A percentile compares a stretch with the other conserved stretches of the same genome.
Evolutionary conservation across 768 basidiomycete genomes (phyloP).

Genomic region (Boletellus ananas): DNA sequence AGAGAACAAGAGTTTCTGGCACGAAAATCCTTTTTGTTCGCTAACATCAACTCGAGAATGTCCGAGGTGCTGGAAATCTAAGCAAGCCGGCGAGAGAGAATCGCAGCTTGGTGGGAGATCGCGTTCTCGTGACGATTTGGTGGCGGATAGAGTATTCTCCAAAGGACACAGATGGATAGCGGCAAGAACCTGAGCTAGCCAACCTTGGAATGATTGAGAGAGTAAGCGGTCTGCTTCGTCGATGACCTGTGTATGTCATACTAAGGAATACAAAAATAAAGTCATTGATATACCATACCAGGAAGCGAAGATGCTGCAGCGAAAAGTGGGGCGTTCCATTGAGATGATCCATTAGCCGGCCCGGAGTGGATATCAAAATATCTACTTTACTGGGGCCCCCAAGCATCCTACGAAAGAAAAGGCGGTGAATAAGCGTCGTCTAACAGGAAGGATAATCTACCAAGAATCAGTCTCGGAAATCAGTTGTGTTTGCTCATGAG

Average conservation of each 20-base stretch:
- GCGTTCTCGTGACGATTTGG: slow-evolving; percentile 5
- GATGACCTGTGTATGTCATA: slow-evolving; percentile 60
- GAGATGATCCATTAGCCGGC: slow-evolving; percentile 91
- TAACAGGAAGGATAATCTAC: slow-evolving; percentile 36
- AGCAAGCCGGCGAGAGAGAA: slow-evolving; percentile 60
- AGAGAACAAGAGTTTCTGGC: slow-evolving; percentile 94
- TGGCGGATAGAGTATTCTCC: neutral
- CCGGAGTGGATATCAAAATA: slow-evolving; percentile 93
- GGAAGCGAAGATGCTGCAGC: slow-evolving; percentile 90
- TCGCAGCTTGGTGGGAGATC: slow-evolving; percentile 23
- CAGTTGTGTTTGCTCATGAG: slow-evolving; percentile 83
- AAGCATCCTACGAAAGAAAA: slow-evolving; percentile 44
- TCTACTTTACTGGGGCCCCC: slow-evolving; percentile 93
- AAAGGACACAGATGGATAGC: slow-evolving; percentile 52
- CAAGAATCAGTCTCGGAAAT: slow-evolving; percentile 52
- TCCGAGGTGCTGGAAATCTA: slow-evolving; percentile 22
- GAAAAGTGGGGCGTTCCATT: slow-evolving; percentile 86
- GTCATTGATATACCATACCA: slow-evolving; percentile 48
- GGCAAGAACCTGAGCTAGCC: slow-evolving; percentile 80
- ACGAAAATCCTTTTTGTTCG: slow-evolving; percentile 60
- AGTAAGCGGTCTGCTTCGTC: slow-evolving; percentile 98
- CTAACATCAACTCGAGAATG: slow-evolving; percentile 47
- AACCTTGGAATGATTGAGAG: slow-evolving; percentile 94
- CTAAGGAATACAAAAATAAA: neutral
- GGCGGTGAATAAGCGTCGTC: neutral